A percentile compares a stretch with the other conserved stretches of the same genome.
Conservation (phyloP, 805 yeast species). For the Spathaspora hagerdaliae region DNA sequence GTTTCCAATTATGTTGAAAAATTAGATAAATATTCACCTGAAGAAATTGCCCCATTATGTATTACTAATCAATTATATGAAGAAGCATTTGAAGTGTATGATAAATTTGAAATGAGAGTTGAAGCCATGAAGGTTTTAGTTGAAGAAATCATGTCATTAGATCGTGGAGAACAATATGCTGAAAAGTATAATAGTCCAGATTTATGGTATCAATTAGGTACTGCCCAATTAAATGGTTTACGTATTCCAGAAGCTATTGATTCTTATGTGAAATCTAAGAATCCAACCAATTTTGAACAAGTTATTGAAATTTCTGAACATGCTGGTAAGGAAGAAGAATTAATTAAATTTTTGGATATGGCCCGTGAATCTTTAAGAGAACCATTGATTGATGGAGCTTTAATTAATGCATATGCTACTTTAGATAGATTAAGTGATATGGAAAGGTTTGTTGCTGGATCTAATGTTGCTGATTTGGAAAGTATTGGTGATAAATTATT, state of each 20-base stretch:
- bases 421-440: constrained; percentile 73
- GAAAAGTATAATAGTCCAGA: constrained; percentile 83
- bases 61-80: constrained; percentile 83
- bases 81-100: constrained; percentile 91
- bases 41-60: constrained; percentile 90
- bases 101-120: constrained; percentile 70
- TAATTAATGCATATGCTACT: constrained; percentile 82
- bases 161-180: constrained; percentile 90
- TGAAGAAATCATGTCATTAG: constrained; percentile 90
- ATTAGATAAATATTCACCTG: constrained; percentile 85
- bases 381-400: constrained; percentile 88
- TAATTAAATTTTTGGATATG: constrained; percentile 80
- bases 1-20: constrained; percentile 82
- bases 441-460: constrained; percentile 75
- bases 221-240: constrained; percentile 91
- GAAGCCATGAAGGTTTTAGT: constrained; percentile 88
- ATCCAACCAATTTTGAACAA: constrained; percentile 83
- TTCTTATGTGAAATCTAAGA: constrained; percentile 88
- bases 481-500: constrained; percentile 88
- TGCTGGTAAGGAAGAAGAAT: constrained; percentile 94
- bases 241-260: constrained; percentile 88
- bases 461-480: constrained; percentile 92
- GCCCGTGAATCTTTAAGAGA: constrained; percentile 91
- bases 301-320: constrained; percentile 93
- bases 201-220: constrained; percentile 92